These are phyloP conservation scores for Vigna hirtella DNA, from an alignment of 306 rosid species.

Conservation along the genomic window DNA sequence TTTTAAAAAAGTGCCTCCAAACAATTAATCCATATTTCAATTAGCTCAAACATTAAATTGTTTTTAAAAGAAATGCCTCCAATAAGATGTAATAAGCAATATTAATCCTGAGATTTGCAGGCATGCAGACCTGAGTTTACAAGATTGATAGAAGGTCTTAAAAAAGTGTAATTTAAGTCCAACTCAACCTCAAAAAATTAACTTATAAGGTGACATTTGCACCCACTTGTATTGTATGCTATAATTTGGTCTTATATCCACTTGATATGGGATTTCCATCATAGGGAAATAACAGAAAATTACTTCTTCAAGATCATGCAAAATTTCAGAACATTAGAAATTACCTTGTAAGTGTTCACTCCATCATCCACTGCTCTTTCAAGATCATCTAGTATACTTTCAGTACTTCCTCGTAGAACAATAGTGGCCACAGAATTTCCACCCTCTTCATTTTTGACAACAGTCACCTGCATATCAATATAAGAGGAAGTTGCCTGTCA, in stretches of 20 bases:
- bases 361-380: conserved; percentile 98
- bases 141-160: neutral
- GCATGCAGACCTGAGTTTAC: conserved; percentile 4
- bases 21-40: neutral
- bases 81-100: conserved; percentile 6
- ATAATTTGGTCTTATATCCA: too few species aligned
- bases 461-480: conserved; percentile 57
- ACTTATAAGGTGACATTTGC: too few species aligned
- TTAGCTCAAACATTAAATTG: neutral
- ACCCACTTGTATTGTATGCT: too few species aligned
- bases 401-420: conserved; percentile 82
- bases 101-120: conserved; percentile 1
- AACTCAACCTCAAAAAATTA: too few species aligned
- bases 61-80: neutral
- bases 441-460: conserved; percentile 85
- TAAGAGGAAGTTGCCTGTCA: conserved; percentile 1
- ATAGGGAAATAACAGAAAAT: neutral
- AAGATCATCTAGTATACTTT: conserved; percentile 88
- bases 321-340: conserved; percentile 30
- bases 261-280: too few species aligned
- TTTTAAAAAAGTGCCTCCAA: neutral
- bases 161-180: too few species aligned
- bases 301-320: neutral
- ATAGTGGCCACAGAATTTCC: conserved; percentile 87
- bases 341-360: conserved; percentile 88